Evolutionary conservation across 2,329 filamentous ascomycete species (phyloP).

Genomic region (Aspergillus intermedius): DNA sequence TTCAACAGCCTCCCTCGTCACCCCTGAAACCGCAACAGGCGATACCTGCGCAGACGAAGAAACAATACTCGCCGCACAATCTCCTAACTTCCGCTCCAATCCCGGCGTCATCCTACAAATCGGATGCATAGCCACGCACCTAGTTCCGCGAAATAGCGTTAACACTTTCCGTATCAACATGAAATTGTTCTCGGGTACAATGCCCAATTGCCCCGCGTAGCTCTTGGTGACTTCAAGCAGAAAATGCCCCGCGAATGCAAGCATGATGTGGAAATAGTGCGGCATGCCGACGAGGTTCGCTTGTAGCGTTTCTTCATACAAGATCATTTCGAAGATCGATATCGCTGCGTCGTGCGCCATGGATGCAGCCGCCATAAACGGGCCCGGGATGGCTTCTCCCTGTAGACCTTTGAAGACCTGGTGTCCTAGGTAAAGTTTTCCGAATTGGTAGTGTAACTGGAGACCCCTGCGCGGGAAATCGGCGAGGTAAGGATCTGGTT

Average conservation of each 20-base stretch:
- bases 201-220: slow-evolving; percentile 28
- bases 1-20: background rate
- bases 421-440: slow-evolving; percentile 43
- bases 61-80: slow-evolving; percentile 9
- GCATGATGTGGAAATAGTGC: slow-evolving; percentile 40
- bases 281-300: slow-evolving; percentile 34
- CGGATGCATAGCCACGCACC: slow-evolving; percentile 16
- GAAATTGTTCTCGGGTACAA: slow-evolving; percentile 21
- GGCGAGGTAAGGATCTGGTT: slow-evolving; percentile 25
- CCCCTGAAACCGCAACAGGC: background rate
- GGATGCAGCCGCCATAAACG: slow-evolving; percentile 21
- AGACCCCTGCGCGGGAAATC: slow-evolving; percentile 45
- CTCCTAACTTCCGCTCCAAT: slow-evolving; percentile 14
- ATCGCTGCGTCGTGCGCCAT: slow-evolving; percentile 30
- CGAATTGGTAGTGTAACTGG: slow-evolving; percentile 44
- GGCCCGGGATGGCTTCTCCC: slow-evolving; percentile 28
- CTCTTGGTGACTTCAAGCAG: slow-evolving; percentile 35
- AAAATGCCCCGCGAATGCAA: slow-evolving; percentile 38
- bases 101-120: slow-evolving; percentile 19
- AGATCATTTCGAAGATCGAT: slow-evolving; percentile 33
- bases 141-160: slow-evolving; percentile 12
- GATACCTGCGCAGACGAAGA: background rate
- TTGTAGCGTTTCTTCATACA: slow-evolving; percentile 32
- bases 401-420: slow-evolving; percentile 41
- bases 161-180: slow-evolving; percentile 11